Conservation (phyloP, 2,329 filamentous ascomycete species). For the Xylariaceae sp. region DNA sequence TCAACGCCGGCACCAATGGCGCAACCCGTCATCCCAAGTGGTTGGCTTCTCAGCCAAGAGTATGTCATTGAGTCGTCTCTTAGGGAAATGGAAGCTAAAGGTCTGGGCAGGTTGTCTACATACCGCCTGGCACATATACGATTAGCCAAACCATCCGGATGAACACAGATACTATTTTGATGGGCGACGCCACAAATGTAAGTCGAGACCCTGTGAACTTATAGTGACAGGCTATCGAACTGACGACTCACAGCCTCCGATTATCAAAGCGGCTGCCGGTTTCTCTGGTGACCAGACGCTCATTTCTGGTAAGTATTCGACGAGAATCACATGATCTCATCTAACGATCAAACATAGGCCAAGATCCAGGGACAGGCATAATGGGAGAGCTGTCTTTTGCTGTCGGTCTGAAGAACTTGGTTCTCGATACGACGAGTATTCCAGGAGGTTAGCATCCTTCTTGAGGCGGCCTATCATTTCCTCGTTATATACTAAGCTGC, state of each 20-base stretch:
- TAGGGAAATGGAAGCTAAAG: constrained; percentile 12
- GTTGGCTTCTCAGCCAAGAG: constrained; percentile 50
- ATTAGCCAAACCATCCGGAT: constrained; percentile 47
- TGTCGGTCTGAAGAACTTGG: constrained; percentile 50
- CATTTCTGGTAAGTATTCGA: constrained; percentile 38
- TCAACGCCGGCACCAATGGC: constrained; percentile 45
- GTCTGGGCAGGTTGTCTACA: constrained; percentile 47
- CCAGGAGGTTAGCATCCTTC: constrained; percentile 35
- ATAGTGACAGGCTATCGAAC: background rate
- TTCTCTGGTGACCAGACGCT: constrained; percentile 44
- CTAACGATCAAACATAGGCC: constrained; percentile 32
- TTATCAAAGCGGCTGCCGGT: constrained; percentile 47
- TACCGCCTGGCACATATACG: constrained; percentile 50
- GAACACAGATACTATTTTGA: constrained; percentile 51
- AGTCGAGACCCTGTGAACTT: constrained; percentile 17
- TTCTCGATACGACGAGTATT: constrained; percentile 50
- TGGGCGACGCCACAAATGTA: constrained; percentile 52
- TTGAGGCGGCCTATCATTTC: background rate
- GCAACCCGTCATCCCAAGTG: constrained; percentile 44
- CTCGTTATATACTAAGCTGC: constrained; percentile 10
- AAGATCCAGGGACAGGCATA: constrained; percentile 44
- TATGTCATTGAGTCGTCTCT: constrained; percentile 20
- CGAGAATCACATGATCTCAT: background rate
- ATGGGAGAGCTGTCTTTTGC: constrained; percentile 50
- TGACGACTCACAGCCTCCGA: constrained; percentile 43